Evolutionary conservation across 208 protist species (phyloP).

Genomic region (Strigomonas culicis): DNA sequence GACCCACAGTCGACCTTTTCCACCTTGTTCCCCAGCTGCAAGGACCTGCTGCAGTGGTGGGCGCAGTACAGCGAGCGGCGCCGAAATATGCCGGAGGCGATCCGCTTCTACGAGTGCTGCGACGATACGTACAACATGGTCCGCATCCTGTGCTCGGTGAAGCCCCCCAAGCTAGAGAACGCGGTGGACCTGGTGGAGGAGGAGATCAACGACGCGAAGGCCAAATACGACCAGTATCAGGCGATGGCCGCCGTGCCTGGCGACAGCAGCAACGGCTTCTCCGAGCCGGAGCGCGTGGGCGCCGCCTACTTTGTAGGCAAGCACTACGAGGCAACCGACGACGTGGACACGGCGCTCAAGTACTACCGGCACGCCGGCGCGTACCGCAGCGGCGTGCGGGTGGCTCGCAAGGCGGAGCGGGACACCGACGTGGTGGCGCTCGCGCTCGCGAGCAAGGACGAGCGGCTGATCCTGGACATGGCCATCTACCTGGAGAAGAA

Average conservation of each 20-base stretch:
- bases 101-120: slow-evolving; percentile 88
- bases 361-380: slow-evolving; percentile 87
- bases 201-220: slow-evolving; percentile 52
- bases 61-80: slow-evolving; percentile 91
- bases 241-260: slow-evolving; percentile 24
- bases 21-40: slow-evolving; percentile 62
- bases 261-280: slow-evolving; percentile 10
- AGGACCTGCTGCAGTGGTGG: slow-evolving; percentile 90
- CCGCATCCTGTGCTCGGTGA: slow-evolving; percentile 83
- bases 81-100: slow-evolving; percentile 78
- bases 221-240: slow-evolving; percentile 49
- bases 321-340: slow-evolving; percentile 79
- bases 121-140: slow-evolving; percentile 90
- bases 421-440: slow-evolving; percentile 72
- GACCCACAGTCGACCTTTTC: slow-evolving; percentile 40
- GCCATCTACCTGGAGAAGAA: slow-evolving; percentile 89
- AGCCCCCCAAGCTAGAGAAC: slow-evolving; percentile 73
- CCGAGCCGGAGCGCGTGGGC: slow-evolving; percentile 59
- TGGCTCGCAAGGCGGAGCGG: slow-evolving; percentile 73
- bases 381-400: slow-evolving; percentile 88
- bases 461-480: slow-evolving; percentile 83
- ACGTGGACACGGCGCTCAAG: slow-evolving; percentile 72
- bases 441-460: slow-evolving; percentile 70
- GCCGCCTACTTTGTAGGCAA: slow-evolving; percentile 93
- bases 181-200: slow-evolving; percentile 82